These are phyloP conservation scores for Gleditsia sinensis DNA, from an alignment of 306 rosid genomes.

Conservation along the genomic window DNA sequence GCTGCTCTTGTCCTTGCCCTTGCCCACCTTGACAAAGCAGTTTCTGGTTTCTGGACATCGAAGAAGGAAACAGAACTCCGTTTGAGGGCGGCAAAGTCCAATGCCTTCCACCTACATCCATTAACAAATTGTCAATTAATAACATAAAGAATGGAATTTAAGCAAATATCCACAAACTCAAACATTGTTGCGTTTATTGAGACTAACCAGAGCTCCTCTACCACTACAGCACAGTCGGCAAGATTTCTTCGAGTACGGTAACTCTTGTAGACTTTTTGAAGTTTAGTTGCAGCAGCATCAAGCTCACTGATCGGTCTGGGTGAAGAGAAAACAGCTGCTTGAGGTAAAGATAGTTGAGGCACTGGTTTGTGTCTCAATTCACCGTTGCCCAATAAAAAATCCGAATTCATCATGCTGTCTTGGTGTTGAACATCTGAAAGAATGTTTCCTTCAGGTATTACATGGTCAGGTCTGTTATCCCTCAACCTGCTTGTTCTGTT, in stretches of 20 bases:
- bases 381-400: constrained; percentile 27
- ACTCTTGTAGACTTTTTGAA: constrained; percentile 88
- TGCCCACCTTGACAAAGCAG: constrained; percentile 74
- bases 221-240: constrained; percentile 93
- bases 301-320: constrained; percentile 73
- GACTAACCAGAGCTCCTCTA: constrained; percentile 79
- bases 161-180: background rate
- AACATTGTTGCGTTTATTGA: background rate
- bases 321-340: constrained; percentile 47
- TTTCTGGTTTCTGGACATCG: constrained; percentile 61
- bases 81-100: constrained; percentile 66
- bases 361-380: constrained; percentile 40
- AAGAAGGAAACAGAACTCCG: constrained; percentile 71
- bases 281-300: constrained; percentile 78
- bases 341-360: constrained; percentile 60
- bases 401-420: constrained; percentile 29
- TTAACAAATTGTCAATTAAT: background rate
- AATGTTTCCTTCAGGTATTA: constrained; percentile 45
- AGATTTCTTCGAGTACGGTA: constrained; percentile 89
- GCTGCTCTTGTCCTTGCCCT: constrained; percentile 79
- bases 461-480: constrained; percentile 54
- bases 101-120: constrained; percentile 69
- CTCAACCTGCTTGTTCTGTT: constrained; percentile 44
- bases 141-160: background rate
- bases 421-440: constrained; percentile 48